Conservation (phyloP, 2,329 filamentous ascomycete species). For the Alternaria viburni region DNA sequence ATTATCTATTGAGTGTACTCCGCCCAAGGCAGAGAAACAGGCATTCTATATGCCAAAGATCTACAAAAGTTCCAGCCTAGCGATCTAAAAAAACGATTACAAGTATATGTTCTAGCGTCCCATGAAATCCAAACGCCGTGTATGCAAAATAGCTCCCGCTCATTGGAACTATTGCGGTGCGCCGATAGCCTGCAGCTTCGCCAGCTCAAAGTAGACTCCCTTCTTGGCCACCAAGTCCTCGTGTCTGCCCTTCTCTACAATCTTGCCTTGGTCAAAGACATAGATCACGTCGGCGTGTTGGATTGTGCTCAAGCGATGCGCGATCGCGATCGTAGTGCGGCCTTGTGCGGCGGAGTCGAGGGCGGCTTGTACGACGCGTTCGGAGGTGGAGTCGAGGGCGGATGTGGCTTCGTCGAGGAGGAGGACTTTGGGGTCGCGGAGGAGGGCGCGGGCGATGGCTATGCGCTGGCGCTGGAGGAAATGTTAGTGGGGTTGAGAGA, state of each 20-base stretch:
- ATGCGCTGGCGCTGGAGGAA: constrained; percentile 82
- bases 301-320: constrained; percentile 89
- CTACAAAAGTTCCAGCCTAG: not conserved
- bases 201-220: constrained; percentile 51
- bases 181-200: constrained; percentile 44
- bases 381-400: constrained; percentile 52
- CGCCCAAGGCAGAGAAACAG: not conserved
- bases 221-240: constrained; percentile 53
- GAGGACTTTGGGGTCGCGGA: constrained; percentile 88
- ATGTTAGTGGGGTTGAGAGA: not conserved
- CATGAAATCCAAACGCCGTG: not conserved
- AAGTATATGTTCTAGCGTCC: not conserved
- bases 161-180: constrained; percentile 33
- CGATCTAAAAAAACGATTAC: constrained; percentile 1
- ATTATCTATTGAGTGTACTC: not conserved
- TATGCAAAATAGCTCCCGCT: not conserved
- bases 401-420: constrained; percentile 50
- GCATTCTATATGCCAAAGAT: not conserved
- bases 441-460: constrained; percentile 89
- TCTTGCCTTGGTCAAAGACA: constrained; percentile 88
- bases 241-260: constrained; percentile 89
- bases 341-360: constrained; percentile 83
- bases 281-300: constrained; percentile 95
- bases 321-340: constrained; percentile 92
- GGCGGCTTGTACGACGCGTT: constrained; percentile 81